Evolutionary conservation across 352 stramenopile genomes (phyloP).

Genomic region (Phytophthora macrochlamydospora): DNA sequence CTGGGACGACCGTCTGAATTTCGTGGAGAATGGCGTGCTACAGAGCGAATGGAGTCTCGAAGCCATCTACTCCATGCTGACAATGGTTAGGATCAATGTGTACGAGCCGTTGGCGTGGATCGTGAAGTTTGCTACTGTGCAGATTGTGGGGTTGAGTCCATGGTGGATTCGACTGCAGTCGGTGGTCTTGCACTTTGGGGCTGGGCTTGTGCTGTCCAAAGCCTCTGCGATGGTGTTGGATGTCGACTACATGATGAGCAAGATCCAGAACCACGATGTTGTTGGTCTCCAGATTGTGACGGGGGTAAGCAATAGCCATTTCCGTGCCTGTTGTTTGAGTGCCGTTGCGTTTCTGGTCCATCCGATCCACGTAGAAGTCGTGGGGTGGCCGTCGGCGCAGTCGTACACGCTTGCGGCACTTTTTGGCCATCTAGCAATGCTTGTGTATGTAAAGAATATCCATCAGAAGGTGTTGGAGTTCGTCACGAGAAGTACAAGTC

Average conservation of each 20-base stretch:
- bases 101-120: conserved; percentile 67
- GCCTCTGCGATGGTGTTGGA: conserved; percentile 29
- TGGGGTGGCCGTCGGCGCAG: conserved; percentile 68
- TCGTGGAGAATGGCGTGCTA: conserved; percentile 47
- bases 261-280: background rate
- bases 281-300: conserved; percentile 2
- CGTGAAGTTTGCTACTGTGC: conserved; percentile 49
- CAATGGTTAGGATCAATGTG: conserved; percentile 51
- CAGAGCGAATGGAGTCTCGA: conserved; percentile 25
- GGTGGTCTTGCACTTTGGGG: conserved; percentile 40
- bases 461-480: conserved; percentile 1
- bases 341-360: conserved; percentile 53
- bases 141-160: conserved; percentile 30
- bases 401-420: conserved; percentile 58
- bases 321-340: conserved; percentile 38
- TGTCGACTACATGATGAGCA: conserved; percentile 15
- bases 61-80: conserved; percentile 46
- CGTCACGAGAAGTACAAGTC: background rate
- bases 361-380: conserved; percentile 64
- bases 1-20: conserved; percentile 65
- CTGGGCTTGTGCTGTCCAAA: conserved; percentile 25
- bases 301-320: conserved; percentile 1
- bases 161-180: conserved; percentile 49
- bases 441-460: conserved; percentile 23
- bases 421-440: conserved; percentile 44